phyloP scores from a whole-genome alignment of 2,329 filamentous ascomycete genomes.

The Stylonectria norvegica region DNA sequence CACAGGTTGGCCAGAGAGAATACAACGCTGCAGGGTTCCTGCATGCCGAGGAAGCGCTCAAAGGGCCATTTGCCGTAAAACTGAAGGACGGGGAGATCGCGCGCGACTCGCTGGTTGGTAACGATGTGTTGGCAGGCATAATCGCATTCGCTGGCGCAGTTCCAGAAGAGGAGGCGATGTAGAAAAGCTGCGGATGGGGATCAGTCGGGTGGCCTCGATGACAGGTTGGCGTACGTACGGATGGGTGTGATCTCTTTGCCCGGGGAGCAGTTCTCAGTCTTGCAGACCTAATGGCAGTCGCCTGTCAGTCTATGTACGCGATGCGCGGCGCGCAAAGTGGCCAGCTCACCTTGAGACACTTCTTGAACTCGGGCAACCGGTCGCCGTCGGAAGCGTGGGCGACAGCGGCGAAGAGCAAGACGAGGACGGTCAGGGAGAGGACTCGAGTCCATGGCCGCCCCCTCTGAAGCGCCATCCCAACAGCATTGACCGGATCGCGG shows the following conservation, averaged over 20 bases:
- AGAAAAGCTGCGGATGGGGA: constrained; percentile 60
- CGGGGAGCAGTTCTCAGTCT: constrained; percentile 71
- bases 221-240: constrained; percentile 52
- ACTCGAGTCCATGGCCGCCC: constrained; percentile 32
- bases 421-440: constrained; percentile 33
- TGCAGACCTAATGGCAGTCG: constrained; percentile 65
- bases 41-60: constrained; percentile 81
- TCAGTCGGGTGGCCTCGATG: constrained; percentile 16
- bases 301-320: constrained; percentile 15
- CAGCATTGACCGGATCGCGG: constrained; percentile 35
- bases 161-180: constrained; percentile 86
- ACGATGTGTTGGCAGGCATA: constrained; percentile 96
- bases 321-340: not conserved
- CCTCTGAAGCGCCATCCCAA: constrained; percentile 31
- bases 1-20: constrained; percentile 91
- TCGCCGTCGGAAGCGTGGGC: constrained; percentile 76
- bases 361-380: constrained; percentile 76
- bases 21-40: constrained; percentile 90
- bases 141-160: constrained; percentile 91
- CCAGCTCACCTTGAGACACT: constrained; percentile 73
- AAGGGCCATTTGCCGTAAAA: constrained; percentile 99
- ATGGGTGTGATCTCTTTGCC: constrained; percentile 59
- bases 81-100: constrained; percentile 71
- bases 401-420: constrained; percentile 40
- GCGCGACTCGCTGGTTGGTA: constrained; percentile 66